Evolutionary conservation across 805 yeast genomes (phyloP), one percentile per base, ranked within the genome.

Genomic region (Starmera quercuum): DNA sequence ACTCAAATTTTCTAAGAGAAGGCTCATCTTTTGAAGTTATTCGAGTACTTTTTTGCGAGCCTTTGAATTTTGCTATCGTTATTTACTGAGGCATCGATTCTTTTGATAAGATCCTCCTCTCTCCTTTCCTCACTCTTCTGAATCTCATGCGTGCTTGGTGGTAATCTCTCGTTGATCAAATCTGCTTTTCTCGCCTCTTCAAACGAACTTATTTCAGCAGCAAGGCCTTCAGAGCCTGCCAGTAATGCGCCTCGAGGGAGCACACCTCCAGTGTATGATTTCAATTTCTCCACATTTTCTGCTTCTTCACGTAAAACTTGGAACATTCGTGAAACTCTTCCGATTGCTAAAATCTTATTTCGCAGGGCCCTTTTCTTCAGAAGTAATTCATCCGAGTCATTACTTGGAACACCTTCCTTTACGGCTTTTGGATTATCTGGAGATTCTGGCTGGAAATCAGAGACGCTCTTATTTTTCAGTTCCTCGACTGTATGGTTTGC

Each of bases 301-400:
- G 88, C 72, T 51, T 90, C 95, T 53, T 85, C 87, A 44, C 97
- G 72, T 47, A 90, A 66, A 7, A 88, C 81, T 41, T 78, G 81
- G 60, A 83, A 88, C 95, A 90, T 85, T 37, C 96, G 73, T 17
- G 95, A 81, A 45, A 90, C 85, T 45, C 95, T 75, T n/a, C 97
- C 97, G 58, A 90, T 92, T 11, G 97, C 97, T 48, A 90, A 61
- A 33, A 92, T 83, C 66, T 90, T 90, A 59, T 84, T 87, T 42
- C 90, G 73, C 38, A 87, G 63, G 2, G 85, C 79, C 44, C 71
- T 63, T 42, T 69, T 64, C 45, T 58, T 50, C 9, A 59, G 51
- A 27, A 55, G 60, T 6, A 42, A 31, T 21, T 53, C 57, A 17
- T 48, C 52, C 5, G 16, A 21, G 6, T 29, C 34, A 32, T 39